phyloP scores from a whole-genome alignment of 2,329 filamentous ascomycete genomes.

The Grosmannia huntii region DNA sequence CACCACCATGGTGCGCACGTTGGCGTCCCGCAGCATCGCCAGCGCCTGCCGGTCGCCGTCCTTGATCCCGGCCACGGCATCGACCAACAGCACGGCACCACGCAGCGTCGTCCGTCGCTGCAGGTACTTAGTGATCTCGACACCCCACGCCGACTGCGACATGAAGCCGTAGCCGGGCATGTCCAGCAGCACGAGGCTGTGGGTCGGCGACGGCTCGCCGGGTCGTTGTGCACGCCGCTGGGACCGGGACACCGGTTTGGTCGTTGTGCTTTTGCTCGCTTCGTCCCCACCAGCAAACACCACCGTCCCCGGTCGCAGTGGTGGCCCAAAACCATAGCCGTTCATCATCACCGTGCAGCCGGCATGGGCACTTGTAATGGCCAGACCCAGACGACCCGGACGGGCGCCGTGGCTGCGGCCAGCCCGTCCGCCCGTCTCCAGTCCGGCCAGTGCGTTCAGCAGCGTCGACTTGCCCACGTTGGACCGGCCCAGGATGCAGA shows the following conservation, averaged over 20 bases:
- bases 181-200: conserved; percentile 30
- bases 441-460: conserved; percentile 64
- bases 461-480: conserved; percentile 86
- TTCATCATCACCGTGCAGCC: conserved; percentile 44
- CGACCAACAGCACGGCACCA: conserved; percentile 40
- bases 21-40: conserved; percentile 29
- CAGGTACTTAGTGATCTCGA: conserved; percentile 38
- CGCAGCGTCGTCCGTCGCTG: conserved; percentile 30
- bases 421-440: conserved; percentile 13
- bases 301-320: conserved; percentile 10
- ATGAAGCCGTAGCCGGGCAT: conserved; percentile 24
- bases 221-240: conserved; percentile 9
- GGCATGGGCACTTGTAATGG: conserved; percentile 35
- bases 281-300: conserved; percentile 12
- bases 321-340: conserved; percentile 39
- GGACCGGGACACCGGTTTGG: conserved; percentile 5
- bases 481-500: conserved; percentile 73
- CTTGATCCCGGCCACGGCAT: conserved; percentile 38
- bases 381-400: conserved; percentile 33
- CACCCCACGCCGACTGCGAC: conserved; percentile 35
- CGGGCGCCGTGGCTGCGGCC: conserved; percentile 16
- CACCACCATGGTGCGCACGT: conserved; percentile 34
- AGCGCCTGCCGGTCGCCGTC: conserved; percentile 34
- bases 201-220: conserved; percentile 27
- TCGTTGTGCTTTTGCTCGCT: not conserved